phyloP scores from a whole-genome alignment of 176 grass and related monocot species.

The Lolium multiflorum region DNA sequence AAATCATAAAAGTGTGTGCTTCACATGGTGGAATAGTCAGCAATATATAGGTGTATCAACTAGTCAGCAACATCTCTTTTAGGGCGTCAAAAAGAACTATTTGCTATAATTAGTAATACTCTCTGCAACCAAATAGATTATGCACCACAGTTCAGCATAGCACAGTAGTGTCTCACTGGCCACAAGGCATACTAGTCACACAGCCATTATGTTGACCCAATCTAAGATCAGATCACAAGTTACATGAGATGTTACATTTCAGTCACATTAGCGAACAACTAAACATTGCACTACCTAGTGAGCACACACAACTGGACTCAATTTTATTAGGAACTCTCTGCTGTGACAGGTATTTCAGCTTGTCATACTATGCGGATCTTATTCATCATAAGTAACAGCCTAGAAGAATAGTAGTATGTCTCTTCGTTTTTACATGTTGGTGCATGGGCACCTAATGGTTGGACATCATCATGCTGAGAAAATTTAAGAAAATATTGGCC shows the following conservation, averaged over 20 bases:
- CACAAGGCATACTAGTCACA: neutral
- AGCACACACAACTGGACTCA: neutral
- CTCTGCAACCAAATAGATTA: conserved; percentile 6
- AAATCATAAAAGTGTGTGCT: conserved; percentile 10
- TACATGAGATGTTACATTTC: conserved; percentile 29
- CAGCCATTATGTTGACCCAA: conserved; percentile 8
- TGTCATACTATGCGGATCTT: neutral
- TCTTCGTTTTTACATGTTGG: conserved; percentile 31
- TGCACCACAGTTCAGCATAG: conserved; percentile 3
- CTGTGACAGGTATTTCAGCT: conserved; percentile 10
- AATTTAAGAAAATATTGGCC: conserved; percentile 6
- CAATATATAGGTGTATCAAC: conserved; percentile 13
- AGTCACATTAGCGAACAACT: neutral
- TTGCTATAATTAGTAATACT: neutral
- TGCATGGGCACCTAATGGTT: neutral
- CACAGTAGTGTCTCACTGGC: neutral
- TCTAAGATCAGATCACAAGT: conserved; percentile 25
- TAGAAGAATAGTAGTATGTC: conserved; percentile 1
- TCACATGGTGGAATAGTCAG: neutral
- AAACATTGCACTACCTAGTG: conserved; percentile 2
- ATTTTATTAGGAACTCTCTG: conserved; percentile 20
- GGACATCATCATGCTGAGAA: neutral
- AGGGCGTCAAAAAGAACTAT: neutral
- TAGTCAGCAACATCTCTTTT: conserved; percentile 5
- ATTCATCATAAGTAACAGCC: neutral